phyloP scores from a whole-genome alignment of 805 yeast species.

The Lipomyces chichibuensis region DNA sequence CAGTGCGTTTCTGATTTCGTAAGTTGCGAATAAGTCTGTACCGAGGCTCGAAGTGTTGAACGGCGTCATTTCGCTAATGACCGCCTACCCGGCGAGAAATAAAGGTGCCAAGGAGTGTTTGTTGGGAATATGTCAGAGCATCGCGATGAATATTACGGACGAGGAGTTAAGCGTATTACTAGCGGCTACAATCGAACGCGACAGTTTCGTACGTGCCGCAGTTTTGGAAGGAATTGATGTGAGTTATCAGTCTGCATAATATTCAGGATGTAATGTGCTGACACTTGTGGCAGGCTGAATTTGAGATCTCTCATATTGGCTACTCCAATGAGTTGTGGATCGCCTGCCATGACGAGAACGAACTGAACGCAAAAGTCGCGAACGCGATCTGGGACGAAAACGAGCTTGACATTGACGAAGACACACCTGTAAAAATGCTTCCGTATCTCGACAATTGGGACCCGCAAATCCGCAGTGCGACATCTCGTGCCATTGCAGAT shows the following conservation, averaged over 20 bases:
- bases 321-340: slow-evolving; percentile 77
- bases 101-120: slow-evolving; percentile 84
- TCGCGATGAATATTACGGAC: slow-evolving; percentile 61
- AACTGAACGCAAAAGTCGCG: slow-evolving; percentile 65
- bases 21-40: slow-evolving; percentile 60
- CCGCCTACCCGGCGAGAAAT: slow-evolving; percentile 70
- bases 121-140: slow-evolving; percentile 72
- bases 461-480: slow-evolving; percentile 70
- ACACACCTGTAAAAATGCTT: slow-evolving; percentile 51
- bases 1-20: background rate
- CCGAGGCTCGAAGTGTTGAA: slow-evolving; percentile 69
- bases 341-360: slow-evolving; percentile 72
- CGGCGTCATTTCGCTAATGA: slow-evolving; percentile 66
- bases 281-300: slow-evolving; percentile 55
- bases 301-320: slow-evolving; percentile 51
- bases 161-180: slow-evolving; percentile 64
- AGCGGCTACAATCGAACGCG: slow-evolving; percentile 59
- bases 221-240: slow-evolving; percentile 61
- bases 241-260: background rate
- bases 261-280: background rate
- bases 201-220: slow-evolving; percentile 72
- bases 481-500: slow-evolving; percentile 70
- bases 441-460: slow-evolving; percentile 57
- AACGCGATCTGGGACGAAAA: slow-evolving; percentile 85
- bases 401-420: slow-evolving; percentile 52